Conservation (phyloP, 192 early-diverging fungal genomes). For the Pilobolus umbonatus region DNA sequence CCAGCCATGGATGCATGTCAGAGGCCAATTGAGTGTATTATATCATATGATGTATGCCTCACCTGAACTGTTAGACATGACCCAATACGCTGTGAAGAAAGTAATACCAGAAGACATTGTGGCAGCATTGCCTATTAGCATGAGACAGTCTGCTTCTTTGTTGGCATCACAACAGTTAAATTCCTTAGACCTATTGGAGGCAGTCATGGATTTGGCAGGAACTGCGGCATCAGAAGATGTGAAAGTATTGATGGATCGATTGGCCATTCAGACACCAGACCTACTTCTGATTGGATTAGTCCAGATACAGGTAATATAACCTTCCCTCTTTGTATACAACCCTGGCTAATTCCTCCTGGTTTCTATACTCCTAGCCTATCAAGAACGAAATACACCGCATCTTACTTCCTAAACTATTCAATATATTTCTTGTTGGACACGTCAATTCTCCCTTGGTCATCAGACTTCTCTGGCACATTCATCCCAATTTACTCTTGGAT, state of each 20-base stretch:
- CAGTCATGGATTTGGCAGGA: slow-evolving; percentile 50
- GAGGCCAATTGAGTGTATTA: slow-evolving; percentile 67
- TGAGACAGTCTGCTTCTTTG: slow-evolving; percentile 41
- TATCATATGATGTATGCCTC: slow-evolving; percentile 53
- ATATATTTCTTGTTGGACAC: slow-evolving; percentile 32
- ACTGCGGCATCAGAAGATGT: slow-evolving; percentile 49
- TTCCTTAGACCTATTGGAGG: slow-evolving; percentile 67
- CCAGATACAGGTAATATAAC: slow-evolving; percentile 48
- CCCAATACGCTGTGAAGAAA: slow-evolving; percentile 34
- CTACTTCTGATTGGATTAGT: slow-evolving; percentile 71
- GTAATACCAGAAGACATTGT: slow-evolving; percentile 51
- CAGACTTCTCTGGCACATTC: slow-evolving; percentile 58
- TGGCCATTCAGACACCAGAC: slow-evolving; percentile 63
- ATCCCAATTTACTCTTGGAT: slow-evolving; percentile 17
- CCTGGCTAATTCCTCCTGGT: not conserved
- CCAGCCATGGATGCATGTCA: slow-evolving; percentile 64
- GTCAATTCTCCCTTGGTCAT: slow-evolving; percentile 52
- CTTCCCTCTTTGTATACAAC: not conserved
- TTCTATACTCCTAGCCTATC: slow-evolving; percentile 10
- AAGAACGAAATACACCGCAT: slow-evolving; percentile 14
- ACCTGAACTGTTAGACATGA: slow-evolving; percentile 58
- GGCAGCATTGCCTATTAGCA: slow-evolving; percentile 32
- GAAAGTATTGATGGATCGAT: slow-evolving; percentile 55
- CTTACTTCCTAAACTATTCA: slow-evolving; percentile 22
- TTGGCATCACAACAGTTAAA: slow-evolving; percentile 59